phyloP scores from a whole-genome alignment of 2,329 filamentous ascomycete species.

The Pestalotiopsis sp. region DNA sequence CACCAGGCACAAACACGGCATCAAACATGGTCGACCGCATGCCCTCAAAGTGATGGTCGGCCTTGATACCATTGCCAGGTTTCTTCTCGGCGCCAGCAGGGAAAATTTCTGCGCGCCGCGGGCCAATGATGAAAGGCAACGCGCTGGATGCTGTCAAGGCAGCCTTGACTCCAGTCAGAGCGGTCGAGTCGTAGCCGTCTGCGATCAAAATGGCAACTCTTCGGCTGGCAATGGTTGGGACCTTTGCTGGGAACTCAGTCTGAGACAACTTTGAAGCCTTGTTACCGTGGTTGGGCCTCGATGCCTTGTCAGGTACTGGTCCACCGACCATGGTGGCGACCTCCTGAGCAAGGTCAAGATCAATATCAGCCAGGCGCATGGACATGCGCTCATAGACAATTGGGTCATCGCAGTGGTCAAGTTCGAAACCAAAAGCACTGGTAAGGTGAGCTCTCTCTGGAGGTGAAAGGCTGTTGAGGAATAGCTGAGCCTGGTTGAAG shows the following conservation, averaged over 20 bases:
- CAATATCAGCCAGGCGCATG: conserved; percentile 71
- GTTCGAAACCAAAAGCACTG: conserved; percentile 67
- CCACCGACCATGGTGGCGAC: conserved; percentile 74
- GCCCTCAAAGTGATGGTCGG: conserved; percentile 80
- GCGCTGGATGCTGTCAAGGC: conserved; percentile 65
- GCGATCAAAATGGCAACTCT: conserved; percentile 76
- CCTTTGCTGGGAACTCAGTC: conserved; percentile 64
- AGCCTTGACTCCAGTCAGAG: conserved; percentile 67
- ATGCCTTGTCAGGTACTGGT: conserved; percentile 54
- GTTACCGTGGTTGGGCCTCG: conserved; percentile 64
- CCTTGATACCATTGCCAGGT: conserved; percentile 56
- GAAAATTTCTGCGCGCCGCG: conserved; percentile 67
- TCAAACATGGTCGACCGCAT: conserved; percentile 83
- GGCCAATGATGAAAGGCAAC: conserved; percentile 72
- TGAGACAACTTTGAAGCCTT: conserved; percentile 71
- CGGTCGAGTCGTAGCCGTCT: conserved; percentile 72
- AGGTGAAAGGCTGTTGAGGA: conserved; percentile 75
- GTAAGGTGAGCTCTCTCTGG: conserved; percentile 68
- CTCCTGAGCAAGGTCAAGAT: conserved; percentile 67
- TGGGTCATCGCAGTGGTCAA: conserved; percentile 82
- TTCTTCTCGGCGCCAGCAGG: conserved; percentile 60
- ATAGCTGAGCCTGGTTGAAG: conserved; percentile 76
- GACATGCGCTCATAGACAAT: conserved; percentile 74
- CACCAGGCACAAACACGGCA: conserved; percentile 76
- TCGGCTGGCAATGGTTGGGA: conserved; percentile 70